Evolutionary conservation across 345 rosid species (phyloP).

Genomic region (Lumnitzera littorea): DNA sequence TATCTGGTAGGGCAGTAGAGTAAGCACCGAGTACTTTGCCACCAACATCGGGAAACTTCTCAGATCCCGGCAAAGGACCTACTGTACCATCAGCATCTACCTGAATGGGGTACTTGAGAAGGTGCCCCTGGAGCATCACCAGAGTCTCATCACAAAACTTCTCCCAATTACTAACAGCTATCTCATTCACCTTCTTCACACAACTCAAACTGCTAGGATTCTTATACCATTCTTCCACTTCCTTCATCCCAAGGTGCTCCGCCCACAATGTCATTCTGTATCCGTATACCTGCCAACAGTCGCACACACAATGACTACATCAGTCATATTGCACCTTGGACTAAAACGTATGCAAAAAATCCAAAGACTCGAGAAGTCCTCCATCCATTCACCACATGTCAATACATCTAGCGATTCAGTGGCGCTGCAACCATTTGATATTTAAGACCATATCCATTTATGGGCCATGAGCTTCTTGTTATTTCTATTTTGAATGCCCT

Average conservation of each 20-base stretch:
- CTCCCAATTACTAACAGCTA: slow-evolving; percentile 63
- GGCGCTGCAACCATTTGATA: too few relatives aligned
- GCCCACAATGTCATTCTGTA: slow-evolving; percentile 93
- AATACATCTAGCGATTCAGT: too few relatives aligned
- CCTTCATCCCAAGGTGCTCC: slow-evolving; percentile 65
- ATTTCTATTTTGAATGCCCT: too few relatives aligned
- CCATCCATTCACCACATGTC: too few relatives aligned
- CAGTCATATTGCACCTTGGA: too few relatives aligned
- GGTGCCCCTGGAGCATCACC: slow-evolving; percentile 62
- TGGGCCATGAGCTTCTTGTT: too few relatives aligned
- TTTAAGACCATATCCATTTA: too few relatives aligned
- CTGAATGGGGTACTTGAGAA: slow-evolving; percentile 66
- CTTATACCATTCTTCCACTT: slow-evolving; percentile 24
- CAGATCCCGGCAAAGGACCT: slow-evolving; percentile 45
- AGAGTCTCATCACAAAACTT: slow-evolving; percentile 27
- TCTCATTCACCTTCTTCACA: slow-evolving; percentile 46
- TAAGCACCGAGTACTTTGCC: slow-evolving; percentile 69
- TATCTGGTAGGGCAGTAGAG: slow-evolving; percentile 47
- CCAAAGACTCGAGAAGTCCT: too few relatives aligned
- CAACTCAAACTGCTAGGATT: slow-evolving; percentile 58
- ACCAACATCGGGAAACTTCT: slow-evolving; percentile 80
- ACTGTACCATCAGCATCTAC: slow-evolving; percentile 57
- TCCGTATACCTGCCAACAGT: slow-evolving; percentile 55
- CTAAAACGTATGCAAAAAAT: too few relatives aligned
- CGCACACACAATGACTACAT: too few relatives aligned